A percentile compares a stretch with the other conserved stretches of the same genome.
Conservation (phyloP, 2,329 filamentous ascomycete species). For the Tolypocladium tropicale region DNA sequence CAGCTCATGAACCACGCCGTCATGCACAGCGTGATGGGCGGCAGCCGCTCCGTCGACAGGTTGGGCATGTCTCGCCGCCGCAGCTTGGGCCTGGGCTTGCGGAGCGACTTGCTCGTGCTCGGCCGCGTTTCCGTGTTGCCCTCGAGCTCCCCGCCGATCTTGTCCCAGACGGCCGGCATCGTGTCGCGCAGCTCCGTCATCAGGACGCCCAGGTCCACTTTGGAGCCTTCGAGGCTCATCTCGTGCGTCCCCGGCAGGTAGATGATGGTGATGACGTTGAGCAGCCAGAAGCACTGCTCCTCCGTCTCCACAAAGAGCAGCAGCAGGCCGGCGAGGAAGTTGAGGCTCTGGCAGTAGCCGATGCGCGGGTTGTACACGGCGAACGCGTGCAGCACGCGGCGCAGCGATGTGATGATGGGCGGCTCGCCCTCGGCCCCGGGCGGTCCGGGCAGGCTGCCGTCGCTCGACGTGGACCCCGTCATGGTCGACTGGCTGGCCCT, state of each 20-base stretch:
- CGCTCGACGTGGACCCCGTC: slow-evolving; percentile 19
- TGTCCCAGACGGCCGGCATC: slow-evolving; percentile 75
- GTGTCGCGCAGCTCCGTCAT: slow-evolving; percentile 79
- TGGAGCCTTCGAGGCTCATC: slow-evolving; percentile 79
- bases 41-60: slow-evolving; percentile 48
- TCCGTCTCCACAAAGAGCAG: slow-evolving; percentile 81
- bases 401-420: slow-evolving; percentile 67
- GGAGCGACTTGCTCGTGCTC: slow-evolving; percentile 23
- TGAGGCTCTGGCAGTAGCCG: slow-evolving; percentile 91
- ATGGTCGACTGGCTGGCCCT: slow-evolving; percentile 26
- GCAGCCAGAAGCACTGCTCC: slow-evolving; percentile 84
- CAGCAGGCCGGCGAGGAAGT: slow-evolving; percentile 84
- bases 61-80: slow-evolving; percentile 27
- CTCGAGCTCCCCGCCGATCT: slow-evolving; percentile 73
- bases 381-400: slow-evolving; percentile 81
- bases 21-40: slow-evolving; percentile 84
- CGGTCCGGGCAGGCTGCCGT: slow-evolving; percentile 23
- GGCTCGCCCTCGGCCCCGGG: slow-evolving; percentile 47
- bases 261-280: slow-evolving; percentile 82
- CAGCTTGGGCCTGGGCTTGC: slow-evolving; percentile 26
- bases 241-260: slow-evolving; percentile 90
- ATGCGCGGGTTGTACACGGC: slow-evolving; percentile 84
- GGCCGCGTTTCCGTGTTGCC: slow-evolving; percentile 27
- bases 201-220: slow-evolving; percentile 86
- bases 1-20: slow-evolving; percentile 98